phyloP scores from a whole-genome alignment of 2,329 filamentous ascomycete genomes.

The Colletotrichum liriopes region DNA sequence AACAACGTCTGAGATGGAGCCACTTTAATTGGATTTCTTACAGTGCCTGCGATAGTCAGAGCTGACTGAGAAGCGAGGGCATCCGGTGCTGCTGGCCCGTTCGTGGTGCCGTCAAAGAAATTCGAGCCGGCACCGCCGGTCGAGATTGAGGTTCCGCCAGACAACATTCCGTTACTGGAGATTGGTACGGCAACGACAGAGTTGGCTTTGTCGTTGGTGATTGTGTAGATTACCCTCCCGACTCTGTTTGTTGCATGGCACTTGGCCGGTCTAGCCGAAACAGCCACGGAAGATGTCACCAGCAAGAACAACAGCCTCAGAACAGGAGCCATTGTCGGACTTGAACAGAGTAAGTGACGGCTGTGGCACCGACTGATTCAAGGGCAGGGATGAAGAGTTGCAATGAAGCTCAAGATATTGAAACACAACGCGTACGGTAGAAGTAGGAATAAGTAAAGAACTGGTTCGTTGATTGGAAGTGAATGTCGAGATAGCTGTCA shows the following conservation, averaged over 20 bases:
- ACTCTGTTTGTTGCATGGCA: background rate
- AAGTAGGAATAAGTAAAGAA: background rate
- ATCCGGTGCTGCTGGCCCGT: slow-evolving; percentile 62
- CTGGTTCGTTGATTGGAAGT: background rate
- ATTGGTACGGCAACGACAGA: slow-evolving; percentile 66
- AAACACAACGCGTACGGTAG: background rate
- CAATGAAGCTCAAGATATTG: background rate
- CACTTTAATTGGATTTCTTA: slow-evolving; percentile 49
- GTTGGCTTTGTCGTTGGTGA: slow-evolving; percentile 68
- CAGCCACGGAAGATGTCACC: background rate
- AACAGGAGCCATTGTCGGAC: background rate
- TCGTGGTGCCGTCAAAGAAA: slow-evolving; percentile 55
- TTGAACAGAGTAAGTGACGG: too few species aligned
- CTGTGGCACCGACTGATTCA: background rate
- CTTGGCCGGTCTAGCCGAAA: background rate
- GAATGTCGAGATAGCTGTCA: background rate
- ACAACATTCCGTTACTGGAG: slow-evolving; percentile 62
- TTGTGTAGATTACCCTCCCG: slow-evolving; percentile 65
- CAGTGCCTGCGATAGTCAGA: slow-evolving; percentile 65
- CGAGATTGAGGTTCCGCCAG: slow-evolving; percentile 56
- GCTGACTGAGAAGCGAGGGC: slow-evolving; percentile 66
- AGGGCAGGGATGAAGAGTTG: background rate
- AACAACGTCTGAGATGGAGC: slow-evolving; percentile 3
- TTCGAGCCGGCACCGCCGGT: slow-evolving; percentile 65
- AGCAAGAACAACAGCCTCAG: background rate